These are phyloP conservation scores for Cardamine chenopodiifolia DNA, from an alignment of 345 rosid genomes.

Conservation along the genomic window DNA sequence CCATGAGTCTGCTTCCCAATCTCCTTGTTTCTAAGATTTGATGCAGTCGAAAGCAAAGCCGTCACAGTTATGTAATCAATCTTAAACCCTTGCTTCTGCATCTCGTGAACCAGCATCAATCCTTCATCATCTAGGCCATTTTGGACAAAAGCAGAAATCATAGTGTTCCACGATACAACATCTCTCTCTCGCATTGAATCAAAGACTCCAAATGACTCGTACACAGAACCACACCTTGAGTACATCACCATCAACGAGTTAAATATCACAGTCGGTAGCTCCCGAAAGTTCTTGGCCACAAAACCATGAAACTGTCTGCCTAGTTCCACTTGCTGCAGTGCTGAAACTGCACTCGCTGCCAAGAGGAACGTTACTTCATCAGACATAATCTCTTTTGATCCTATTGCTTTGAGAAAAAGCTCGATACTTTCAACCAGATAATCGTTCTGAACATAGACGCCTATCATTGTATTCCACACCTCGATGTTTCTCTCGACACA, in stretches of 20 bases:
- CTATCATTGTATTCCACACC: constrained; percentile 87
- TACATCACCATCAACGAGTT: constrained; percentile 79
- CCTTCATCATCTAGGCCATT: constrained; percentile 87
- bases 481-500: constrained; percentile 66
- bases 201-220: constrained; percentile 64
- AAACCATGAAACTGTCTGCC: constrained; percentile 70
- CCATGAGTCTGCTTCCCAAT: constrained; percentile 86
- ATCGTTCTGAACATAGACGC: constrained; percentile 64
- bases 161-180: constrained; percentile 83
- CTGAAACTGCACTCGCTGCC: constrained; percentile 69
- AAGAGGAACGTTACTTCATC: constrained; percentile 72
- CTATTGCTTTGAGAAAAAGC: constrained; percentile 61
- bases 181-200: constrained; percentile 72
- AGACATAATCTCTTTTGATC: constrained; percentile 50
- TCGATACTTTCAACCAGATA: constrained; percentile 53
- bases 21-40: constrained; percentile 69
- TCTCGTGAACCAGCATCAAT: constrained; percentile 73
- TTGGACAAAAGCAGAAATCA: constrained; percentile 81
- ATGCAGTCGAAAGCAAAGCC: constrained; percentile 82
- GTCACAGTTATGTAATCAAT: constrained; percentile 74
- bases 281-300: constrained; percentile 57
- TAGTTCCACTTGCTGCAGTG: constrained; percentile 59
- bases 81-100: constrained; percentile 75
- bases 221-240: constrained; percentile 73
- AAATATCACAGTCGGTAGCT: constrained; percentile 51